Conservation (phyloP, 805 yeast genomes). For the Saccharomycopsis synnaedendra region DNA sequence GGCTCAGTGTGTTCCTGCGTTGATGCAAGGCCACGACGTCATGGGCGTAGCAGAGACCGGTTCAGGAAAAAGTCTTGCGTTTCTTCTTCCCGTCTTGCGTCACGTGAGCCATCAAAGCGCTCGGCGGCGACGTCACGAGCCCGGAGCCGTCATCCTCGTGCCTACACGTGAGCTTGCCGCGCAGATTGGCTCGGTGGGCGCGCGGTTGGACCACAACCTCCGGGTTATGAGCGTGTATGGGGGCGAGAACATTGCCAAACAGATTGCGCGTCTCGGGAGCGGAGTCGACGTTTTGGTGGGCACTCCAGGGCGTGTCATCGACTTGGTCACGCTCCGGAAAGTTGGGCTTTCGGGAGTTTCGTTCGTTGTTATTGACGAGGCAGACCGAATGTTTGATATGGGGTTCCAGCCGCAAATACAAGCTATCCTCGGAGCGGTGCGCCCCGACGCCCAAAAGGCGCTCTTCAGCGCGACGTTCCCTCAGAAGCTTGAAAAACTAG, state of each 20-base stretch:
- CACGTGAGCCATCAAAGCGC: conserved; percentile 49
- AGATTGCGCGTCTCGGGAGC: conserved; percentile 2
- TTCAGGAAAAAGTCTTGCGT: conserved; percentile 89
- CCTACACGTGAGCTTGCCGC: conserved; percentile 91
- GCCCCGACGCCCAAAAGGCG: conserved; percentile 85
- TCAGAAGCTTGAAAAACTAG: conserved; percentile 61
- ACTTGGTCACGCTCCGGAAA: conserved; percentile 54
- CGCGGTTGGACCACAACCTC: conserved; percentile 41
- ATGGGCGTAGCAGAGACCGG: conserved; percentile 96
- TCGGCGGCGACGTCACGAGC: conserved; percentile 43
- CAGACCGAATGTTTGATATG: conserved; percentile 92
- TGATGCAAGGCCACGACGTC: conserved; percentile 82
- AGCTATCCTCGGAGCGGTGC: conserved; percentile 60
- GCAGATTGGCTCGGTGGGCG: conserved; percentile 65
- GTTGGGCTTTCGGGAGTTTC: conserved; percentile 40
- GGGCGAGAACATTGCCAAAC: conserved; percentile 22
- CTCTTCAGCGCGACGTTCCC: conserved; percentile 94
- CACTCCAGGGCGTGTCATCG: conserved; percentile 93
- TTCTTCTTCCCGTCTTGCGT: conserved; percentile 70
- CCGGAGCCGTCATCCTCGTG: conserved; percentile 67
- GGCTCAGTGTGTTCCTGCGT: conserved; percentile 80
- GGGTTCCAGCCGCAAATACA: conserved; percentile 95
- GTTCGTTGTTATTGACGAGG: conserved; percentile 86
- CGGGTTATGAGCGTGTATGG: conserved; percentile 58
- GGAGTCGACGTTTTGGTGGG: conserved; percentile 62